Evolutionary conservation across 1,139 yeast genomes (phyloP).

Genomic region (Eremothecium coryli): DNA sequence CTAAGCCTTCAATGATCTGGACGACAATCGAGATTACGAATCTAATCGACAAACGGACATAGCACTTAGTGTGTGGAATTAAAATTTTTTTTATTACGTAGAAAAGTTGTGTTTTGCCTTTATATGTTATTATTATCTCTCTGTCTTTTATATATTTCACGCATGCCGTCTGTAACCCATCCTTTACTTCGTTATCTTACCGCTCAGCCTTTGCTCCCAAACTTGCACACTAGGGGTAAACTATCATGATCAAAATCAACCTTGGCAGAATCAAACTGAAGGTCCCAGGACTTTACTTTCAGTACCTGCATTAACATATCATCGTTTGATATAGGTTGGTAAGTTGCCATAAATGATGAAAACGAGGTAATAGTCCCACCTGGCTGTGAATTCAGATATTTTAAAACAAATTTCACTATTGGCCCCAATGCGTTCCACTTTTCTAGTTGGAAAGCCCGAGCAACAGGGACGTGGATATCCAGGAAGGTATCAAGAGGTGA

Average conservation of each 20-base stretch:
- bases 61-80: too few relatives aligned
- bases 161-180: too few relatives aligned
- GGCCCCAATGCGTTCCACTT: slow-evolving; percentile 7
- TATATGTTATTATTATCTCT: too few relatives aligned
- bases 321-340: slow-evolving; percentile 13
- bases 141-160: too few relatives aligned
- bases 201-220: slow-evolving; percentile 1
- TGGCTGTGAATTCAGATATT: slow-evolving; percentile 14
- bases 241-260: slow-evolving; percentile 18
- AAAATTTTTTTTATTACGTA: too few relatives aligned
- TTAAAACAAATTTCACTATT: slow-evolving; percentile 10
- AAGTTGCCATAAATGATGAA: slow-evolving; percentile 13
- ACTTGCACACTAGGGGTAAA: slow-evolving; percentile 15
- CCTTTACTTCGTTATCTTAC: too few relatives aligned
- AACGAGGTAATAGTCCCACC: slow-evolving; percentile 12
- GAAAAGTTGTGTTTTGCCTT: too few relatives aligned
- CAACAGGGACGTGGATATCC: slow-evolving; percentile 18
- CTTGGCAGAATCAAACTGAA: slow-evolving; percentile 16
- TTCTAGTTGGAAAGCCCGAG: slow-evolving; percentile 4
- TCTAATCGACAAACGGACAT: too few relatives aligned
- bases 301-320: slow-evolving; percentile 13
- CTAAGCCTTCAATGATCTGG: too few relatives aligned
- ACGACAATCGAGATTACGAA: too few relatives aligned
- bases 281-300: slow-evolving; percentile 15
- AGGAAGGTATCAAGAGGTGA: slow-evolving; percentile 13